A percentile compares a stretch with the other conserved stretches of the same genome.
Conservation (phyloP, 352 stramenopile genomes). For the Phytopythium litorale region DNA sequence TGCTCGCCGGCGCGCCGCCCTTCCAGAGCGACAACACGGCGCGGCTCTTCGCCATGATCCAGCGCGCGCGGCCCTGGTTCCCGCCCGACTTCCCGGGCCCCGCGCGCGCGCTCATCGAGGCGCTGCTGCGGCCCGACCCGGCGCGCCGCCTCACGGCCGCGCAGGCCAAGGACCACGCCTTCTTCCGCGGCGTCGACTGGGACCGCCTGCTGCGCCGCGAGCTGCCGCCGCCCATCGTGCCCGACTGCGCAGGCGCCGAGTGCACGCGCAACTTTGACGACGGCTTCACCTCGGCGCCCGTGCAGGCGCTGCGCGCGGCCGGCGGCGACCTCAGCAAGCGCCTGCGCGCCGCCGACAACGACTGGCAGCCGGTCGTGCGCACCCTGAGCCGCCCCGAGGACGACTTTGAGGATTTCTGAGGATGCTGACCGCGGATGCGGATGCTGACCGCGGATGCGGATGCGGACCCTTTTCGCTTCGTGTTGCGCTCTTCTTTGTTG, state of each 20-base stretch:
- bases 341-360: slow-evolving; percentile 18
- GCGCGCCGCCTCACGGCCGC: slow-evolving; percentile 41
- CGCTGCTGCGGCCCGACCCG: slow-evolving; percentile 46
- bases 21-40: slow-evolving; percentile 67
- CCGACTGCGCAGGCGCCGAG: slow-evolving; percentile 44
- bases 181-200: slow-evolving; percentile 73
- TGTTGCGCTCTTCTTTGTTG: background rate
- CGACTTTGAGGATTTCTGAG: slow-evolving; percentile 8
- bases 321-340: slow-evolving; percentile 25
- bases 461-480: background rate
- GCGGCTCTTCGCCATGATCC: slow-evolving; percentile 63
- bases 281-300: slow-evolving; percentile 67
- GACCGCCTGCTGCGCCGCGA: slow-evolving; percentile 58
- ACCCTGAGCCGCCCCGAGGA: background rate
- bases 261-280: slow-evolving; percentile 85
- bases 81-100: slow-evolving; percentile 48
- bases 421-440: background rate
- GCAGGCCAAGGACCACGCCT: slow-evolving; percentile 69
- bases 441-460: background rate
- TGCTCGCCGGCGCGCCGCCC: slow-evolving; percentile 64
- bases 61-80: slow-evolving; percentile 60
- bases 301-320: slow-evolving; percentile 41
- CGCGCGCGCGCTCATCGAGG: slow-evolving; percentile 45
- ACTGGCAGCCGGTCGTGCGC: slow-evolving; percentile 7
- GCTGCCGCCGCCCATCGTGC: slow-evolving; percentile 59